phyloP scores from a whole-genome alignment of 2,329 filamentous ascomycete genomes.

The Emericellopsis cladophorae region DNA sequence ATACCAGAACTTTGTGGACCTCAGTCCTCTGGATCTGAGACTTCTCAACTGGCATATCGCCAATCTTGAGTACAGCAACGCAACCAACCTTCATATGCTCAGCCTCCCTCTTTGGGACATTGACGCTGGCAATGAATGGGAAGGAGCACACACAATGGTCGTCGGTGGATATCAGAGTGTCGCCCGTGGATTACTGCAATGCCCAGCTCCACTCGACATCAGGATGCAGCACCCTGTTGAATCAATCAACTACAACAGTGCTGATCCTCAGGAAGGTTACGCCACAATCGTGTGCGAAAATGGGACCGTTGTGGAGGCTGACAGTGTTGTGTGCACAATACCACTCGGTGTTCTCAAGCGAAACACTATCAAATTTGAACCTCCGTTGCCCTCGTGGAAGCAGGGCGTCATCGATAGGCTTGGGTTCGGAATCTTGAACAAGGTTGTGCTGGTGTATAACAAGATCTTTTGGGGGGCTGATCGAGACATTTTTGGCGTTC shows the following conservation, averaged over 20 bases:
- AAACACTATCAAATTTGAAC: constrained; percentile 72
- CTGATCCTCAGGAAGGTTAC: constrained; percentile 24
- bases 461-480: constrained; percentile 82
- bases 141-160: constrained; percentile 87
- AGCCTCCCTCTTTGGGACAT: constrained; percentile 93
- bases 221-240: constrained; percentile 61
- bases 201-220: constrained; percentile 66
- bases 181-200: constrained; percentile 71
- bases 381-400: constrained; percentile 82
- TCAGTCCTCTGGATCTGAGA: constrained; percentile 77
- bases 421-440: constrained; percentile 90
- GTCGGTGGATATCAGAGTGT: constrained; percentile 90
- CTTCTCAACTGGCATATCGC: constrained; percentile 97
- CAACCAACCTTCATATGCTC: constrained; percentile 72
- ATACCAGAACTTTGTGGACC: constrained; percentile 70
- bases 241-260: constrained; percentile 52
- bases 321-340: constrained; percentile 80
- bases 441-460: constrained; percentile 84
- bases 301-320: constrained; percentile 66
- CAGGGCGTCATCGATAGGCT: constrained; percentile 65
- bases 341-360: constrained; percentile 86
- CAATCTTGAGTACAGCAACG: constrained; percentile 96
- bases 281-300: constrained; percentile 64
- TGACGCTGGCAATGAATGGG: constrained; percentile 94
- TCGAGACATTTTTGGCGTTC: constrained; percentile 85